phyloP scores from a whole-genome alignment of 73 alveolate species.

The Uronychia binucleata region DNA sequence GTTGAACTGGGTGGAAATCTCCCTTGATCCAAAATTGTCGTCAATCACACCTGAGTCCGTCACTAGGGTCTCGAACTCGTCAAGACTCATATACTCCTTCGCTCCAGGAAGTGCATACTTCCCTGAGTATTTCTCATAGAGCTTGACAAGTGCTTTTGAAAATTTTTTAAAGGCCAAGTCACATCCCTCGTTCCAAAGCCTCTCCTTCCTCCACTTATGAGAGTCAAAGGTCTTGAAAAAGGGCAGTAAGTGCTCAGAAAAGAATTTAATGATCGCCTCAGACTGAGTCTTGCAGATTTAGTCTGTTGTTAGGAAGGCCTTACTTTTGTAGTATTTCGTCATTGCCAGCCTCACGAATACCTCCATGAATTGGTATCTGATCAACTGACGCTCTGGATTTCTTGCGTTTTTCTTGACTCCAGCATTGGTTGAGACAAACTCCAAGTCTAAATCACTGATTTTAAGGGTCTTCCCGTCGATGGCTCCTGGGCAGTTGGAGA shows the following conservation, averaged over 20 bases:
- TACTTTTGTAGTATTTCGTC: conserved; percentile 60
- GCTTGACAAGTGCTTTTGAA: conserved; percentile 40
- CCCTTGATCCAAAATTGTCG: conserved; percentile 53
- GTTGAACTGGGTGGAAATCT: conserved; percentile 28
- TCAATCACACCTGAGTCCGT: conserved; percentile 48
- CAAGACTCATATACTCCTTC: conserved; percentile 61
- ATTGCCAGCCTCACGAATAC: conserved; percentile 75
- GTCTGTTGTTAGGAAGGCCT: neutral
- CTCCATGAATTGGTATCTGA: conserved; percentile 77
- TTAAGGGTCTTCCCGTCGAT: conserved; percentile 51
- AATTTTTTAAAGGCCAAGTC: conserved; percentile 54
- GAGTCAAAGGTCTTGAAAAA: conserved; percentile 30
- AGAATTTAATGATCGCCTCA: conserved; percentile 54
- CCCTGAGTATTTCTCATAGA: conserved; percentile 50
- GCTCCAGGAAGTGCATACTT: conserved; percentile 50
- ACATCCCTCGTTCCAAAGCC: conserved; percentile 67
- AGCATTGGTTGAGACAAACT: conserved; percentile 71
- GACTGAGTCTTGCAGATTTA: conserved; percentile 32
- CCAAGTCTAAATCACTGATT: conserved; percentile 54
- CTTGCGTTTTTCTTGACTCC: conserved; percentile 54
- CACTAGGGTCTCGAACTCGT: conserved; percentile 59
- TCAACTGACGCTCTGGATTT: conserved; percentile 70
- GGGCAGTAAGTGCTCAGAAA: conserved; percentile 25
- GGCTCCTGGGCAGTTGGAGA: conserved; percentile 37
- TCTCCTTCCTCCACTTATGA: conserved; percentile 63